phyloP scores from a whole-genome alignment of 225 moss, liverwort and hornwort species.

The Neckera pumila region DNA sequence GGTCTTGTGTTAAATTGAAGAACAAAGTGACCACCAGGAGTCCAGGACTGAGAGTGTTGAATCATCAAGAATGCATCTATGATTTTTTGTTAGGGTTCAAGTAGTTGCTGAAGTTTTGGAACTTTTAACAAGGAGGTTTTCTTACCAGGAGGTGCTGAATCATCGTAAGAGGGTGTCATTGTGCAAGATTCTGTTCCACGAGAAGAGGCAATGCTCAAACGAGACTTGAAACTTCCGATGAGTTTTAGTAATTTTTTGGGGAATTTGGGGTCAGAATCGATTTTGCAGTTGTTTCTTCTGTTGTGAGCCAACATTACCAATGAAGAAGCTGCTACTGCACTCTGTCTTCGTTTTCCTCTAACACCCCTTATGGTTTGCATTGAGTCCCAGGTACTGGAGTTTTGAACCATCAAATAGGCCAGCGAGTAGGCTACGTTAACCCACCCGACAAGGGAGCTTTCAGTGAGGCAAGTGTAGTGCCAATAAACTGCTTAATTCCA shows the following conservation, averaged over 20 bases:
- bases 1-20: not conserved
- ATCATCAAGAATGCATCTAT: not conserved
- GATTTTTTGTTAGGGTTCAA: not conserved
- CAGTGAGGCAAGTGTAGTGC: conserved; percentile 20
- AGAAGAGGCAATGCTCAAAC: not conserved
- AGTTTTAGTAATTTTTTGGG: not conserved
- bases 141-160: not conserved
- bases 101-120: not conserved
- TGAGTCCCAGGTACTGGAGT: conserved; percentile 8
- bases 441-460: conserved; percentile 28
- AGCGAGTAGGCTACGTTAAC: conserved; percentile 26
- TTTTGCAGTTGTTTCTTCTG: not conserved
- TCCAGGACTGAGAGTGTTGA: not conserved
- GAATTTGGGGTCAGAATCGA: not conserved
- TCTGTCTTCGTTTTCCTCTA: not conserved
- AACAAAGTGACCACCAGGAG: not conserved
- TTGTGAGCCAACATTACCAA: not conserved
- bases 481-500: conserved; percentile 12
- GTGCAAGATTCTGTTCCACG: not conserved
- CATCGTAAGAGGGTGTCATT: not conserved
- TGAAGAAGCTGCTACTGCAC: not conserved
- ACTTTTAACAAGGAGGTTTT: not conserved
- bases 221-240: too few relatives aligned
- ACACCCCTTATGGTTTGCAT: not conserved
- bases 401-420: conserved; percentile 32